Conservation (phyloP, 2,329 filamentous ascomycete genomes). For the Ascocoryne sarcoides region DNA sequence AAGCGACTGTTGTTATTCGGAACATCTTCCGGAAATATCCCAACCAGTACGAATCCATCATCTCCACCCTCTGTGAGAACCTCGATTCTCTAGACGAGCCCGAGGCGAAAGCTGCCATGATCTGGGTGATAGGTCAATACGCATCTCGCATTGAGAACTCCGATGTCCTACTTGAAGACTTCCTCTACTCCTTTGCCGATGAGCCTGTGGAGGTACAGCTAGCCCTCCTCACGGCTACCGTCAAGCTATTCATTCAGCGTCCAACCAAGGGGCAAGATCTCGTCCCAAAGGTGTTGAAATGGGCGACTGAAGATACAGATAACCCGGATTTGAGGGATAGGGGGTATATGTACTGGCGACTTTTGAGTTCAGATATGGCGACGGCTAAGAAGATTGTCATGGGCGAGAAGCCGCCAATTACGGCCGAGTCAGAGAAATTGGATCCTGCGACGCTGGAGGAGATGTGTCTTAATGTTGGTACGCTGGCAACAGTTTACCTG, state of each 20-base stretch:
- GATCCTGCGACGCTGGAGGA: conserved; percentile 89
- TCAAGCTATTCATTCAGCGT: conserved; percentile 95
- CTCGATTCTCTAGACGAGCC: conserved; percentile 94
- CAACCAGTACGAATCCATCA: conserved; percentile 97
- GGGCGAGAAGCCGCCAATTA: conserved; percentile 95
- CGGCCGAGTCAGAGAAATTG: conserved; percentile 88
- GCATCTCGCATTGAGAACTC: conserved; percentile 96
- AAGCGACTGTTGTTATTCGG: conserved; percentile 95
- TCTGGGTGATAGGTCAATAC: conserved; percentile 99
- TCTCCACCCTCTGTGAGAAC: conserved; percentile 89
- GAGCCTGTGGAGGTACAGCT: conserved; percentile 95
- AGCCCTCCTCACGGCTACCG: conserved; percentile 86
- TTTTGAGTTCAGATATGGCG: conserved; percentile 84
- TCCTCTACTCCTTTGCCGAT: conserved; percentile 85
- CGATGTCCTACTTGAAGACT: conserved; percentile 88
- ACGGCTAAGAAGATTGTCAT: conserved; percentile 85
- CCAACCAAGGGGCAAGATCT: conserved; percentile 90
- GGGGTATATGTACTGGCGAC: conserved; percentile 99
- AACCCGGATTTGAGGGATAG: conserved; percentile 93
- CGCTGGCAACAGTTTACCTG: conserved; percentile 91
- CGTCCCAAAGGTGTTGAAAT: conserved; percentile 91
- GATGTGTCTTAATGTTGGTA: conserved; percentile 94
- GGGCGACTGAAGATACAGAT: conserved; percentile 98
- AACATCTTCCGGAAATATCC: conserved; percentile 99
- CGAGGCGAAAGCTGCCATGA: conserved; percentile 96